A percentile compares a stretch with the other conserved stretches of the same genome.
These are phyloP conservation scores for Solanum lycopersicoides DNA, from an alignment of 257 asterid species.

Conservation along the genomic window DNA sequence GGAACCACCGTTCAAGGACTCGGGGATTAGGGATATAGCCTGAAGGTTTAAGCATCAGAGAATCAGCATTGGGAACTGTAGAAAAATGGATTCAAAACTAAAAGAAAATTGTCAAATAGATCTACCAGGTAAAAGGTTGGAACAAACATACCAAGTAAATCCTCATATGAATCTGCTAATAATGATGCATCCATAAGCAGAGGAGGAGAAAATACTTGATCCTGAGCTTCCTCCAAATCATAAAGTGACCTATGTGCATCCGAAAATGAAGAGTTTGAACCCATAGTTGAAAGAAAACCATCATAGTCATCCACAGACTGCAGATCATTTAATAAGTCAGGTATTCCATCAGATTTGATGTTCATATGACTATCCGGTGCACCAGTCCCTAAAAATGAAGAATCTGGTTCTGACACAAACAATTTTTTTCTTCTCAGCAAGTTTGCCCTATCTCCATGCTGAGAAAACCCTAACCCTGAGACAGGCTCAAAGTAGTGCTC, in stretches of 20 bases:
- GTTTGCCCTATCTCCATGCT: conserved; percentile 44
- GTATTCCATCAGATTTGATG: conserved; percentile 49
- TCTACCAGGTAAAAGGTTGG: background rate
- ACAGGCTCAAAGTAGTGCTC: conserved; percentile 89
- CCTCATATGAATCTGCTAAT: conserved; percentile 77
- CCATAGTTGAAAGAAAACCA: conserved; percentile 68
- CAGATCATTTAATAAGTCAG: conserved; percentile 50
- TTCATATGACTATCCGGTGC: conserved; percentile 33
- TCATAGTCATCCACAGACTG: conserved; percentile 75
- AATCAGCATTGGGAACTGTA: background rate
- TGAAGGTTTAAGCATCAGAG: background rate
- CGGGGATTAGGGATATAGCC: background rate
- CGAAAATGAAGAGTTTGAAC: conserved; percentile 67
- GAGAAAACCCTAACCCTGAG: conserved; percentile 61
- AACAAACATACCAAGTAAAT: conserved; percentile 75
- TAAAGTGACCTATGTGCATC: conserved; percentile 69
- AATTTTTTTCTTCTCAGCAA: conserved; percentile 38
- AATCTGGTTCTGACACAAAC: conserved; percentile 51
- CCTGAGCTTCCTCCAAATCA: conserved; percentile 65
- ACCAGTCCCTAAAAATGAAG: conserved; percentile 42
- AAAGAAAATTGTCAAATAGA: background rate
- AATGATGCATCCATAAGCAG: conserved; percentile 73
- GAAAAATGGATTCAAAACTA: background rate
- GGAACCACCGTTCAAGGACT: background rate
- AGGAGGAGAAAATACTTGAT: conserved; percentile 95